Percentiles rank a stretch among this genome's conserved stretches.
Evolutionary conservation across 768 basidiomycete genomes (phyloP).

Genomic region (Agrocybe praecox): DNA sequence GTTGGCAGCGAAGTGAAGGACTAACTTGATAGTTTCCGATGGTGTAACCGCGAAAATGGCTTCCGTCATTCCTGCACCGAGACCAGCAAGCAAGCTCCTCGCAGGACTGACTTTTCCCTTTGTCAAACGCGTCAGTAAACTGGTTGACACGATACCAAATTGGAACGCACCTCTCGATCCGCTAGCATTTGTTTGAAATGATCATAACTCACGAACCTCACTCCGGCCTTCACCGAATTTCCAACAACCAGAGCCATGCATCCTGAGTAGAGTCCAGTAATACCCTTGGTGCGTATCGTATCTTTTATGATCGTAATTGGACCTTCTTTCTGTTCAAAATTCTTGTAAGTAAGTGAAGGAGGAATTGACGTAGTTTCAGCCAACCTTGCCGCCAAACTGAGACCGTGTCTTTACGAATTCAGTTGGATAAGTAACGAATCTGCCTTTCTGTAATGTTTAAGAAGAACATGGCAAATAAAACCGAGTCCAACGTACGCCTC

Average conservation of each 20-base stretch:
- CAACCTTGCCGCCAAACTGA: slow-evolving; percentile 84
- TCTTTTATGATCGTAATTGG: slow-evolving; percentile 74
- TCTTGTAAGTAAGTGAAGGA: neutral
- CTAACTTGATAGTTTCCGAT: slow-evolving; percentile 97
- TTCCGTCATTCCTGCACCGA: slow-evolving; percentile 90
- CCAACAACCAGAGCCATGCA: slow-evolving; percentile 89
- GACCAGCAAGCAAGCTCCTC: slow-evolving; percentile 76
- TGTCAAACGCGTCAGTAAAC: neutral
- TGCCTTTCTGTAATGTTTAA: slow-evolving; percentile 45
- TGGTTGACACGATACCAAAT: neutral
- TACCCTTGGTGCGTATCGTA: slow-evolving; percentile 75
- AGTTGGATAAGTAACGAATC: slow-evolving; percentile 85
- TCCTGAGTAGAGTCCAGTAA: slow-evolving; percentile 91
- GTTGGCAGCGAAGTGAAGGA: neutral
- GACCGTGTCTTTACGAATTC: slow-evolving; percentile 94
- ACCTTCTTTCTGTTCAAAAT: slow-evolving; percentile 48
- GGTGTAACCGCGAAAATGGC: slow-evolving; percentile 95
- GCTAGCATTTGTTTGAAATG: slow-evolving; percentile 84
- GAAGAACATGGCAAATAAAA: slow-evolving; percentile 11
- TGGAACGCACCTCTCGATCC: slow-evolving; percentile 69
- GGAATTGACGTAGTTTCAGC: slow-evolving; percentile 10
- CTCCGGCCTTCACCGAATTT: slow-evolving; percentile 93
- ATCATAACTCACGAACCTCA: slow-evolving; percentile 94
- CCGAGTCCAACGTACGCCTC: slow-evolving; percentile 71
- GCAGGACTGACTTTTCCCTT: slow-evolving; percentile 93